Base-by-base conservation (phyloP, 2,329 filamentous ascomycete species). In the Talaromyces sp. region DNA sequence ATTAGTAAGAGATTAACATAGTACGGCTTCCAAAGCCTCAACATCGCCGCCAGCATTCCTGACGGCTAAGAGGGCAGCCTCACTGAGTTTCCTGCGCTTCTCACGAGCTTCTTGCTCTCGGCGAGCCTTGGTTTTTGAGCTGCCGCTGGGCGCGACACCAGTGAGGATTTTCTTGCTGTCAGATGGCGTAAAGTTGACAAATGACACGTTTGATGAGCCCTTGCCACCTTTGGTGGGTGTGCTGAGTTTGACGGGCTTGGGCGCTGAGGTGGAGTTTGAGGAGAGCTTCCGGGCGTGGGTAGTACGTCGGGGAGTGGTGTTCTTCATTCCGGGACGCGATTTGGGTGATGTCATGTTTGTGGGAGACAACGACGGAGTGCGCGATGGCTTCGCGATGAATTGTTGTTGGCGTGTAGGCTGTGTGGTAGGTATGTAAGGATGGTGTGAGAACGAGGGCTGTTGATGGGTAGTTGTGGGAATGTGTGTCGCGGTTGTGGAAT, bases 121-220 rank as follows among this genome's bases (percentile, higher is more conserved):
- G 61, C 92, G 81, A n/a, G 92, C 92, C 74, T 97, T 97, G 8
- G 95, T 98, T 84, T 98, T 98, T 68, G 86, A 90, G 68, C 88
- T 92, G 9, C 95, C 95, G 67, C 89, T 93, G 0, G 93, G 93
- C 52, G 95, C 95, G 12, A 99, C 95, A 5, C 93, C 93, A 7
- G 86, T 91, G 76, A 99, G 85, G 48, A 99, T 88, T 72, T 89
- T 86, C 14, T 84, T 80, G 69, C 87, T 88, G 75, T 99, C 93
- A 57, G 83, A 81, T 0, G 92, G 88, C 0, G 93, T 97, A 77
- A 90, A 96, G 76, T 98, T 98, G 66, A 96, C 91, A 72, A 98
- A 98, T 11, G 82, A 84, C 14, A 81, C 80, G 55, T 74, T 75
- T 8, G 84, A 67, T 5, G 63, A 64, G 21, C 39, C 39, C 39